Evolutionary conservation across 2,329 filamentous ascomycete species (phyloP), one percentile per base, ranked within the genome.

Genomic region (Penicillium brasilianum): DNA sequence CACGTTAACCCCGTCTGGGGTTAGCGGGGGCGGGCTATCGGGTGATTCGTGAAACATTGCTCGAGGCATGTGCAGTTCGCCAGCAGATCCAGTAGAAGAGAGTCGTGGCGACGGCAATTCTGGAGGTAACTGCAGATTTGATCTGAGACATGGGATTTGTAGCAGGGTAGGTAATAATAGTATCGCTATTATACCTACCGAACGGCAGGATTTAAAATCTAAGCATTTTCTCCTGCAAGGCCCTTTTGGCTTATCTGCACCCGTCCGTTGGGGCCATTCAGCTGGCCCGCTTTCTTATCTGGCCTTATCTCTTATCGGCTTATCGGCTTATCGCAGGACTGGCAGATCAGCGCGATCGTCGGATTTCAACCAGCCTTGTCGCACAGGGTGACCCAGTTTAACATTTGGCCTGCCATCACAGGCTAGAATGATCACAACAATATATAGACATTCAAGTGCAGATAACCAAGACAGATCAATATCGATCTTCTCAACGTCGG

Each of bases 1-100:
- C 44, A 48, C 44, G 30, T 50, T 50, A 32, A 34, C 10, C 48
- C 48, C 14, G 48, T 50, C 48, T 50, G 48, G 48, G 48, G 48
- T 50, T 50, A 50, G 48, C 30, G 48, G 48, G 48, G 48, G 44
- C 25, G 22, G 44, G 44, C 14, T n/a, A 10, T 30, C 44, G 44
- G 44, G 39, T 43, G 11, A 36, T 34, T 4, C 3, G 39, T 43
- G 25, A 48, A 46, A 46, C 43, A 30, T 48, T 48, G 6, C 44
- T 16, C 4, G 13, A 9, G 20, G 44, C 44, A 48, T 48, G 22
- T 48, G 44, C 44, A n/a, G 48, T 50, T 50, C 48, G 30, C 48
- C 28, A 7, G n/a, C 7, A n/a, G n/a, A 34, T 28, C 16, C 44
- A 11, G 18, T n/a, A 34, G 32, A 34, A 25, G 13, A 44, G 43